Conservation (phyloP, 1,284 basidiomycete genomes). For the Xerocomus cyaneibrunnescens region DNA sequence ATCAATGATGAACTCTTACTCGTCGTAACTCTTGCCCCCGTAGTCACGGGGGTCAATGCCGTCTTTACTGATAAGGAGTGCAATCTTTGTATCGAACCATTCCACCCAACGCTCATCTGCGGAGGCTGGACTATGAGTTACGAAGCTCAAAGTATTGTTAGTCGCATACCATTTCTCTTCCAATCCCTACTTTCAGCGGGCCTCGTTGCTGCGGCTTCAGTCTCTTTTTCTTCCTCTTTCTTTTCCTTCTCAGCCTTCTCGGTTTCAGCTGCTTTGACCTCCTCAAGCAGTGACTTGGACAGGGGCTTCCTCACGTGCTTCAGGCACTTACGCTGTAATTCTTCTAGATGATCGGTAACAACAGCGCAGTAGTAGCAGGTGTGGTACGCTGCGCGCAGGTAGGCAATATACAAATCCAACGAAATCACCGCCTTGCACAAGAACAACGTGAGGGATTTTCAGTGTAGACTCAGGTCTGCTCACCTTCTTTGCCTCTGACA, state of each 20-base stretch:
- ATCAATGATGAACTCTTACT: constrained; percentile 53
- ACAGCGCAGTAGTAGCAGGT: constrained; percentile 96
- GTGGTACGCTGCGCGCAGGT: constrained; percentile 82
- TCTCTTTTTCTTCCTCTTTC: constrained; percentile 38
- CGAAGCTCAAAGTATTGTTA: constrained; percentile 4
- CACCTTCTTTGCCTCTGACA: constrained; percentile 68
- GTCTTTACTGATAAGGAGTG: constrained; percentile 71
- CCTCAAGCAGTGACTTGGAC: constrained; percentile 56
- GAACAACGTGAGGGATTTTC: constrained; percentile 21
- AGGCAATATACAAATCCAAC: constrained; percentile 83
- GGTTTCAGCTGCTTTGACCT: constrained; percentile 49
- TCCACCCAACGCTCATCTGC: constrained; percentile 86
- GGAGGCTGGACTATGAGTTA: constrained; percentile 16
- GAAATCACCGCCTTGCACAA: constrained; percentile 60
- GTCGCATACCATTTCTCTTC: constrained; percentile 63
- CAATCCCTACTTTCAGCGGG: constrained; percentile 53
- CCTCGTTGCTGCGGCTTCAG: constrained; percentile 19
- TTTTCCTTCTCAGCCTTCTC: constrained; percentile 42
- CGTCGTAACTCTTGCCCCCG: constrained; percentile 85
- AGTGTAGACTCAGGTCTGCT: constrained; percentile 20
- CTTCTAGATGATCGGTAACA: constrained; percentile 88
- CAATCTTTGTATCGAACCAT: constrained; percentile 81
- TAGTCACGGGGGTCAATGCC: constrained; percentile 83
- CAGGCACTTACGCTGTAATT: constrained; percentile 91
- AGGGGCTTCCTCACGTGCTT: constrained; percentile 81